Conservation (phyloP, 2,329 filamentous ascomycete species). For the Endothia cerciana region DNA sequence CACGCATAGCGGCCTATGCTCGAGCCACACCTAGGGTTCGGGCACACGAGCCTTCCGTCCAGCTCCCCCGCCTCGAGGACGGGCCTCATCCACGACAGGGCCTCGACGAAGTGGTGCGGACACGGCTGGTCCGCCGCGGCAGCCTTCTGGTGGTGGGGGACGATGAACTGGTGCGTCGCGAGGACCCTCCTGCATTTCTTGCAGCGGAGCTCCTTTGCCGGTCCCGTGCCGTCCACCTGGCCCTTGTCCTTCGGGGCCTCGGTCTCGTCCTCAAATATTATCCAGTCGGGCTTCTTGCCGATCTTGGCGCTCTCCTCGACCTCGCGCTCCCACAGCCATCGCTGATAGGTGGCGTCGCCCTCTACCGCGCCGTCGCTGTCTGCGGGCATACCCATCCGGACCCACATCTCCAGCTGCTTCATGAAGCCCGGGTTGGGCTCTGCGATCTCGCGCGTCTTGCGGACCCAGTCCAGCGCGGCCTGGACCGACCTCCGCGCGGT, state of each 20-base stretch:
- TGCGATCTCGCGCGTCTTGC: conserved; percentile 72
- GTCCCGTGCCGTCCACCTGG: conserved; percentile 27
- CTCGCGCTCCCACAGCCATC: conserved; percentile 63
- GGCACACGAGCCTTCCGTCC: conserved; percentile 84
- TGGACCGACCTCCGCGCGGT: conserved; percentile 53
- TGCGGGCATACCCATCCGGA: conserved; percentile 80
- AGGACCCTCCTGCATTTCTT: conserved; percentile 82
- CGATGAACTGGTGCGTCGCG: conserved; percentile 63
- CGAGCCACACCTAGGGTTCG: conserved; percentile 74
- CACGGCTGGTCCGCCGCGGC: conserved; percentile 51
- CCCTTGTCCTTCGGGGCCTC: conserved; percentile 43
- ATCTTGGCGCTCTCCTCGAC: conserved; percentile 65
- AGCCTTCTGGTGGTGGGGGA: conserved; percentile 59
- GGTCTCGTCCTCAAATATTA: conserved; percentile 78
- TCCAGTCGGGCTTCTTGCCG: conserved; percentile 78
- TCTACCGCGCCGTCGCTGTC: conserved; percentile 59
- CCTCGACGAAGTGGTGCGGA: conserved; percentile 88
- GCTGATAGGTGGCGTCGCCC: conserved; percentile 76
- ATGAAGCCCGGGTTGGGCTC: conserved; percentile 94
- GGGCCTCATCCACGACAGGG: conserved; percentile 91
- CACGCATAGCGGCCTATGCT: conserved; percentile 93
- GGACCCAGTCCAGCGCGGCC: conserved; percentile 71
- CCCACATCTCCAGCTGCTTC: conserved; percentile 84
- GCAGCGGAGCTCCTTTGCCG: conserved; percentile 69
- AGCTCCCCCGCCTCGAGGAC: conserved; percentile 80